Evolutionary conservation across 805 yeast genomes (phyloP), one percentile per base, ranked within the genome.

Genomic region (Metschnikowia reukaufii): DNA sequence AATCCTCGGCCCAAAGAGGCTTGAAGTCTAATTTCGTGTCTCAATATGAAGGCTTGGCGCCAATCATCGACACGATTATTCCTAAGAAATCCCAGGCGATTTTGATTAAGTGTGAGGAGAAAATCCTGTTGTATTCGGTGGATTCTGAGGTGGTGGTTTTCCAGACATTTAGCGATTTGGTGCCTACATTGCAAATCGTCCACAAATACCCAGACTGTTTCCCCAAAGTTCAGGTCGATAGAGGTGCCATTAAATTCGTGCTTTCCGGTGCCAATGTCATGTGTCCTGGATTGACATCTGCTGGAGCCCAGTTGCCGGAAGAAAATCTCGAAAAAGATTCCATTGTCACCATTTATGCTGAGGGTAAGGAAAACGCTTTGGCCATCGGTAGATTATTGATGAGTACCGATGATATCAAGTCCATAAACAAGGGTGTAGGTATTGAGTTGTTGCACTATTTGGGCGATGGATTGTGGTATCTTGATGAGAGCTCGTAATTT

Each of bases 171-270:
- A 86, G 87, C 61, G 86, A 81, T 51, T 68, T 90, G 57, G 77
- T 88, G 45, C 97, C 97, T 13, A 69, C 88, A 29, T 73, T 92
- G 54, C 79, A 75, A 56, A 65, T 85, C 15, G 88, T 89, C 25
- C 96, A 89, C 67, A 82, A 82, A 64, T 88, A 84, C 62, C 96
- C 97, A 4, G 75, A 78, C 8, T 80, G 84, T 31, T 91, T 91
- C 70, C 97, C 97, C 18, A 70, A 79, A 30, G 95, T 91, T 36
- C 87, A 83, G 62, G 97, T 92, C 10, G 98, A 91, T 61, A 78
- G 97, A 63, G 98, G 98, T 48, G 98, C 98, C 42, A 91, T 91
- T 64, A 91, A 91, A 67, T 91, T 91, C 61, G 94, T 91, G 20
- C 71, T 91, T n/a, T 85, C 96, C 4, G 98, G 97, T 47, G 97